A percentile compares a stretch with the other conserved stretches of the same genome.
phyloP scores from a whole-genome alignment of 2,329 filamentous ascomycete species.

The Magnaporthiopsis incrustans region DNA sequence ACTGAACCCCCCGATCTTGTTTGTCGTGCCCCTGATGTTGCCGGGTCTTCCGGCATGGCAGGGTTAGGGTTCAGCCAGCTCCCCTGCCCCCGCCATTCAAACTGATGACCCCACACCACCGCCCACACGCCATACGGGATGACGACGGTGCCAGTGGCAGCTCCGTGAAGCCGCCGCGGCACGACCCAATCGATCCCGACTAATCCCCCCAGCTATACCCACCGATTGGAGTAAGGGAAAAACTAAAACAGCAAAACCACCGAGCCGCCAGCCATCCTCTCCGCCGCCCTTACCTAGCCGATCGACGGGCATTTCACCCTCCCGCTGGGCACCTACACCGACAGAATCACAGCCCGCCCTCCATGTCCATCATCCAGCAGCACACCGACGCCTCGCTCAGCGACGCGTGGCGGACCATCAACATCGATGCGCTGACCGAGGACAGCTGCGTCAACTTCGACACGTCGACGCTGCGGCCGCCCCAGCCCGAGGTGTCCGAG shows the following conservation, averaged over 20 bases:
- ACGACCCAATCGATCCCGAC: neutral
- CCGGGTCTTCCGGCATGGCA: no score
- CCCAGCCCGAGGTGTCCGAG: slow-evolving; percentile 65
- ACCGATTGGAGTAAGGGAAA: neutral
- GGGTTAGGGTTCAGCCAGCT: neutral
- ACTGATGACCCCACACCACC: neutral
- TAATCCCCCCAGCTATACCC: neutral
- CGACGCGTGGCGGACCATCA: slow-evolving; percentile 78
- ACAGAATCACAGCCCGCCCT: slow-evolving; percentile 2
- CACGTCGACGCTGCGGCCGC: slow-evolving; percentile 71
- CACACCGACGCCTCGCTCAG: slow-evolving; percentile 51
- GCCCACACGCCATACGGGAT: neutral
- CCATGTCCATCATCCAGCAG: slow-evolving; percentile 62
- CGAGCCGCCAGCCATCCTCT: neutral
- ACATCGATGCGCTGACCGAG: slow-evolving; percentile 85
- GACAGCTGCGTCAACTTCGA: slow-evolving; percentile 92
- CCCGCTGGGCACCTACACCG: neutral
- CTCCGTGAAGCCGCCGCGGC: neutral
- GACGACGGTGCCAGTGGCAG: neutral
- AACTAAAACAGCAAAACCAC: neutral
- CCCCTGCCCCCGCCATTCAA: neutral
- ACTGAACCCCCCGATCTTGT: no score
- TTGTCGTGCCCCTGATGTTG: no score
- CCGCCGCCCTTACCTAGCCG: neutral
- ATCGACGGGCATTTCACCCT: neutral